Evolutionary conservation across 2,329 filamentous ascomycete species (phyloP), one percentile per base, ranked within the genome.

Genomic region (Arachnomyces sp.): DNA sequence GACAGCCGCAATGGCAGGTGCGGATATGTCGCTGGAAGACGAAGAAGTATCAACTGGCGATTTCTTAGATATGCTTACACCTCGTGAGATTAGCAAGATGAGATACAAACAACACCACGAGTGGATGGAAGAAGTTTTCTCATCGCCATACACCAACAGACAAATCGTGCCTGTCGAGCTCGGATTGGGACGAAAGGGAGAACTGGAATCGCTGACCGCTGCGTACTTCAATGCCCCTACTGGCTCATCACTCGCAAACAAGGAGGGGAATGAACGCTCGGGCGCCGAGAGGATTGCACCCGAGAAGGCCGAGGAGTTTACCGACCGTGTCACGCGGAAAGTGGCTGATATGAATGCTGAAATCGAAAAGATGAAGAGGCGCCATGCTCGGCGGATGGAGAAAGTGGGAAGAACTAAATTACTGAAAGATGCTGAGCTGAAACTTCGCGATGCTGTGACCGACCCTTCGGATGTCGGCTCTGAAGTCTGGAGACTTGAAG

Each of bases 81-180:
- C 89, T 3, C 78, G 89, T 32, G 92, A 98, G 48, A 84, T 98
- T 45, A 94, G 88, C 52, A 72, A 86, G 44, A 78, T 80, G 48
- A 78, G 92, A 40, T 98, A 95, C 61, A 83, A 83, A 59, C 88
- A 95, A 57, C 93, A 98, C 54, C 90, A 98, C 55, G 87, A 95
- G 61, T 96, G 90, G 92, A 95, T 98, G 86, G 92, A 96, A 57
- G 90, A 98, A 64, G 82, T 98, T 18, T 77, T 96, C 39, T 86
- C 85, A 1, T 96, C 90, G 1, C 87, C 89, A 0, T 95, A 95
- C 57, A 75, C 84, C 16, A 84, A 90, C 46, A 77, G 76, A 36
- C 86, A 93, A 57, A 94, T 98, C 43, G 78, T 82, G 7, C 88
- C 90, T 1, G 79, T 88, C 2, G 89, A 95, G 57, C 76, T 96